phyloP scores from a whole-genome alignment of 2,329 filamentous ascomycete species.

The Penicillium sp. region DNA sequence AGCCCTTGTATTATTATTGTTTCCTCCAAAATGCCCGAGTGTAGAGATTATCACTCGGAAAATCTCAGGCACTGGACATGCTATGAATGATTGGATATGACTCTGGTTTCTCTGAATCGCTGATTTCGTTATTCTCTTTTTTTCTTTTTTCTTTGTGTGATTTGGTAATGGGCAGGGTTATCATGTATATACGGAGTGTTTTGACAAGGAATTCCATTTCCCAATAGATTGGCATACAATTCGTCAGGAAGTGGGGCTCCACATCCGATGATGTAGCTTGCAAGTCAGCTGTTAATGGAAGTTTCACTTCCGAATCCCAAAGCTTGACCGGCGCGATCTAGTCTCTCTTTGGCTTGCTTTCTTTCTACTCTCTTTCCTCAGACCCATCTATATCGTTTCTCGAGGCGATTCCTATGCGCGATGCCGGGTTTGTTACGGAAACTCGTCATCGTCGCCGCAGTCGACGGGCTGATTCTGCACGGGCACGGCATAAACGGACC shows the following conservation, averaged over 20 bases:
- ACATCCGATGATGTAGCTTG: slow-evolving; percentile 26
- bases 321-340: neutral
- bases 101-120: slow-evolving; percentile 23
- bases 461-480: slow-evolving; percentile 81
- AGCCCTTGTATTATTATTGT: slow-evolving; percentile 27
- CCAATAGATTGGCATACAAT: neutral
- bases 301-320: slow-evolving; percentile 9
- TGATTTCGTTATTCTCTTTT: slow-evolving; percentile 18
- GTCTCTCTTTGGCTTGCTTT: neutral
- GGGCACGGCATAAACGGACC: slow-evolving; percentile 55
- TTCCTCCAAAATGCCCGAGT: slow-evolving; percentile 22
- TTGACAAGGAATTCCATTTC: slow-evolving; percentile 9
- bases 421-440: slow-evolving; percentile 82
- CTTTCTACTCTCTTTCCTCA: neutral
- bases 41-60: slow-evolving; percentile 14
- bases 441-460: slow-evolving; percentile 74
- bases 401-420: slow-evolving; percentile 3
- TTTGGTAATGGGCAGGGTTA: slow-evolving; percentile 13
- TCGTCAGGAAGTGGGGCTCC: slow-evolving; percentile 15
- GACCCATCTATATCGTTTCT: neutral
- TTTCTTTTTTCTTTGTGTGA: slow-evolving; percentile 11
- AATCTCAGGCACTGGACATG: slow-evolving; percentile 25
- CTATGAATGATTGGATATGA: slow-evolving; percentile 31
- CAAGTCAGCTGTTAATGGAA: slow-evolving; percentile 23
- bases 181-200: slow-evolving; percentile 25